These are phyloP conservation scores for Sambucus nigra DNA, from an alignment of 129 eudicot species.

Conservation along the genomic window DNA sequence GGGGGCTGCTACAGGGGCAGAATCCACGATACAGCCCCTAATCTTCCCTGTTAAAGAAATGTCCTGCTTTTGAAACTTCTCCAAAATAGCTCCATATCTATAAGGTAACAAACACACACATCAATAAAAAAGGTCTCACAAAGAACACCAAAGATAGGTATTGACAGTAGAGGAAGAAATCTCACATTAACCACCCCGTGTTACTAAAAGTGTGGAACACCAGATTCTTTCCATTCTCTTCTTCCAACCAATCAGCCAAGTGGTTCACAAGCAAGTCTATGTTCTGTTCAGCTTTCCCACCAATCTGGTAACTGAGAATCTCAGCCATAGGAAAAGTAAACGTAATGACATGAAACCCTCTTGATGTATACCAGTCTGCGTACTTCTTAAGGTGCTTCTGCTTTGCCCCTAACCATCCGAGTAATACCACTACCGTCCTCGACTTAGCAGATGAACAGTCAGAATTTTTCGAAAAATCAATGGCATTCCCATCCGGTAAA, in stretches of 20 bases:
- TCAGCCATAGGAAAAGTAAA: constrained; percentile 93
- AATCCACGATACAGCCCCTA: constrained; percentile 91
- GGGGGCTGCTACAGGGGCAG: constrained; percentile 95
- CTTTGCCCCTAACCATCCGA: constrained; percentile 96
- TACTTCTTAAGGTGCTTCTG: constrained; percentile 88
- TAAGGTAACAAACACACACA: constrained; percentile 2
- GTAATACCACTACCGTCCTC: constrained; percentile 75
- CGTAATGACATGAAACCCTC: constrained; percentile 92
- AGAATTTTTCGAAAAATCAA: constrained; percentile 30
- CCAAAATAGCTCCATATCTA: constrained; percentile 94
- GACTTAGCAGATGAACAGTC: constrained; percentile 50
- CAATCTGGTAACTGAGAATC: constrained; percentile 70
- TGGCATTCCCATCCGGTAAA: constrained; percentile 51
- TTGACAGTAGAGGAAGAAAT: neutral
- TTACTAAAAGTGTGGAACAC: constrained; percentile 96
- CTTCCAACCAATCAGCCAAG: constrained; percentile 88
- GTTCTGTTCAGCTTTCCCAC: constrained; percentile 87
- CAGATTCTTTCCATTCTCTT: constrained; percentile 73
- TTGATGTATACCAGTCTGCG: constrained; percentile 92
- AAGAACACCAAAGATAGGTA: neutral
- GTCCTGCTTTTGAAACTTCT: constrained; percentile 72
- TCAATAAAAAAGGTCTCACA: neutral
- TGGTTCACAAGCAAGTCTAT: constrained; percentile 72
- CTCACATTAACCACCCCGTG: constrained; percentile 97
- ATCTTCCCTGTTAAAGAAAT: constrained; percentile 43